Conservation (phyloP, 495 filamentous ascomycete species). For the Aspergillus bridgeri region DNA sequence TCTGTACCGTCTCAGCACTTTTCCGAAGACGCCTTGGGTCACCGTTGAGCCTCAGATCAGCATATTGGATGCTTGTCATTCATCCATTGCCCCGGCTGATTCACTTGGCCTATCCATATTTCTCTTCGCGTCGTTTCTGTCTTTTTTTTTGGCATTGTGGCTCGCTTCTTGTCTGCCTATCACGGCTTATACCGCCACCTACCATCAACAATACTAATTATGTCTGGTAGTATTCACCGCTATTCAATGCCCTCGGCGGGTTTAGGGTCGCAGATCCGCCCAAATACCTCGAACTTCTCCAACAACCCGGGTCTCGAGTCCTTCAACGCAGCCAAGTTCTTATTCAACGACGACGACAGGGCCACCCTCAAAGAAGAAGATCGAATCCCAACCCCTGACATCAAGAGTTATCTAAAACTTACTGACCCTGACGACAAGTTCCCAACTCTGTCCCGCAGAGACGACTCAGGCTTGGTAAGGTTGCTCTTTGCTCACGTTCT, state of each 20-base stretch:
- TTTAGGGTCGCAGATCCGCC: slow-evolving; percentile 56
- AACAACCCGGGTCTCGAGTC: slow-evolving; percentile 52
- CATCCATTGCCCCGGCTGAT: not conserved
- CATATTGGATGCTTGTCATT: not conserved
- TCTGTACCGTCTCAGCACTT: too few species aligned
- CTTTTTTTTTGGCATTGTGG: slow-evolving; percentile 11
- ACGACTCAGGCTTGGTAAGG: slow-evolving; percentile 68
- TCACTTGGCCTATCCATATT: not conserved
- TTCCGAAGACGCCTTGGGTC: too few species aligned
- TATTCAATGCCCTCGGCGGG: slow-evolving; percentile 84
- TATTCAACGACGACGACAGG: slow-evolving; percentile 78
- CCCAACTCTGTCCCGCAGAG: slow-evolving; percentile 71
- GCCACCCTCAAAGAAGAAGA: slow-evolving; percentile 46
- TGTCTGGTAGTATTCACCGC: slow-evolving; percentile 61
- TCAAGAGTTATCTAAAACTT: slow-evolving; percentile 68
- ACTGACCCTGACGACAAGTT: slow-evolving; percentile 78
- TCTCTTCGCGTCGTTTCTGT: slow-evolving; percentile 14
- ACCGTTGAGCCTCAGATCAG: too few species aligned
- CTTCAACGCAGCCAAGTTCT: slow-evolving; percentile 75
- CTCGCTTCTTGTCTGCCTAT: too few species aligned
- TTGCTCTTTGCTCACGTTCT: not conserved
- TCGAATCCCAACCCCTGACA: slow-evolving; percentile 55
- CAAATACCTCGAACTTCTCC: slow-evolving; percentile 42
- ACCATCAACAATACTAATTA: slow-evolving; percentile 13
- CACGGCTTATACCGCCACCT: not conserved